These are phyloP conservation scores for Penicillium sp. DNA, from an alignment of 2,329 filamentous ascomycete species.

Conservation along the genomic window DNA sequence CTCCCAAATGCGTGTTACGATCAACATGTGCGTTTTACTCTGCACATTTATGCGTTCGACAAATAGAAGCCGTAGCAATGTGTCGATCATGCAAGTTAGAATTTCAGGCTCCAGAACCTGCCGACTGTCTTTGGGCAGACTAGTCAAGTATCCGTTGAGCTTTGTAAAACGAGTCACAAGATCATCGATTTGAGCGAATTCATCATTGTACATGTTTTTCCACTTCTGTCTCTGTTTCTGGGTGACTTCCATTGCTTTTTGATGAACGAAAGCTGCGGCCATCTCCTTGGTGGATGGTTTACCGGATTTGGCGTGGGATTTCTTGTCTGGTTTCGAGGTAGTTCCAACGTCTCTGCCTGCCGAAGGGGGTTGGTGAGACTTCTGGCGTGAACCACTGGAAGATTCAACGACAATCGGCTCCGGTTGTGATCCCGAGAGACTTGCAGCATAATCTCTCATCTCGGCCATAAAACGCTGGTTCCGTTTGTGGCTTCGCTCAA, in stretches of 20 bases:
- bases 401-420: conserved; percentile 10
- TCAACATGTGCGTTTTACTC: conserved; percentile 42
- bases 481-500: conserved; percentile 28
- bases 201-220: conserved; percentile 1
- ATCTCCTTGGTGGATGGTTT: neutral
- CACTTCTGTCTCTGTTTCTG: conserved; percentile 10
- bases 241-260: conserved; percentile 4
- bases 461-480: conserved; percentile 68
- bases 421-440: conserved; percentile 51
- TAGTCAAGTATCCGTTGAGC: conserved; percentile 49
- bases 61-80: conserved; percentile 20
- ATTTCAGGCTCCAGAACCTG: conserved; percentile 47
- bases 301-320: neutral
- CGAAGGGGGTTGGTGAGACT: neutral
- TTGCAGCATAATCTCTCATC: conserved; percentile 67
- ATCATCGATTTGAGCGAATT: conserved; percentile 2
- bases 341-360: neutral
- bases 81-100: conserved; percentile 31
- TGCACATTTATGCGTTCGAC: conserved; percentile 9
- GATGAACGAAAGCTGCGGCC: conserved; percentile 2
- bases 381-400: neutral
- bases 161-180: conserved; percentile 47
- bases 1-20: conserved; percentile 27
- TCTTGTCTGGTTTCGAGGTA: neutral
- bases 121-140: conserved; percentile 38